A percentile compares a stretch with the other conserved stretches of the same genome.
phyloP scores from a whole-genome alignment of 2,329 filamentous ascomycete species.

The Talaromyces sp. region DNA sequence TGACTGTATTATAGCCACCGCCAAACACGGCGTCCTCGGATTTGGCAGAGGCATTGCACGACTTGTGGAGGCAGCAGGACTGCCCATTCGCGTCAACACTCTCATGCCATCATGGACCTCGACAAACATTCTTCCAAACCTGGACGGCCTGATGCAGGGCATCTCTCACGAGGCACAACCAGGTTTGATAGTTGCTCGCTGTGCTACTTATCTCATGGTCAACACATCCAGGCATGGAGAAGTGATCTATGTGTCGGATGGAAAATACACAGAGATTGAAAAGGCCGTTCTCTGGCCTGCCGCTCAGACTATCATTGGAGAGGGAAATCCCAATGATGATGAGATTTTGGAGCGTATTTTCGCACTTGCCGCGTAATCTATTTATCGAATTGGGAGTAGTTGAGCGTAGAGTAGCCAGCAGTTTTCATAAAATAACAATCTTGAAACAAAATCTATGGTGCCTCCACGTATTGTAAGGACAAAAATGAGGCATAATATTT shows the following conservation, averaged over 20 bases:
- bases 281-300: conserved; percentile 32
- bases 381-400: background rate
- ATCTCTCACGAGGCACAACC: conserved; percentile 42
- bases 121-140: conserved; percentile 47
- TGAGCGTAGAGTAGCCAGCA: background rate
- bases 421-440: background rate
- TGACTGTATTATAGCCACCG: conserved; percentile 31
- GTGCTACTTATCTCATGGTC: conserved; percentile 52
- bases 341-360: conserved; percentile 3
- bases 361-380: background rate
- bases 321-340: conserved; percentile 9
- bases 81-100: conserved; percentile 54
- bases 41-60: conserved; percentile 51
- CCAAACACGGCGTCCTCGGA: conserved; percentile 58
- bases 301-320: conserved; percentile 1
- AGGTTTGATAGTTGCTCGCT: conserved; percentile 50
- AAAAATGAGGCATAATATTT: background rate
- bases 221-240: conserved; percentile 52
- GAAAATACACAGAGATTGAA: conserved; percentile 56
- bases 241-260: conserved; percentile 51
- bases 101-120: conserved; percentile 58
- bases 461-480: background rate
- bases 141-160: conserved; percentile 4
- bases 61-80: conserved; percentile 40
- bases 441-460: background rate